phyloP scores from a whole-genome alignment of 2,329 filamentous ascomycete species.

The Colletotrichum siamense region DNA sequence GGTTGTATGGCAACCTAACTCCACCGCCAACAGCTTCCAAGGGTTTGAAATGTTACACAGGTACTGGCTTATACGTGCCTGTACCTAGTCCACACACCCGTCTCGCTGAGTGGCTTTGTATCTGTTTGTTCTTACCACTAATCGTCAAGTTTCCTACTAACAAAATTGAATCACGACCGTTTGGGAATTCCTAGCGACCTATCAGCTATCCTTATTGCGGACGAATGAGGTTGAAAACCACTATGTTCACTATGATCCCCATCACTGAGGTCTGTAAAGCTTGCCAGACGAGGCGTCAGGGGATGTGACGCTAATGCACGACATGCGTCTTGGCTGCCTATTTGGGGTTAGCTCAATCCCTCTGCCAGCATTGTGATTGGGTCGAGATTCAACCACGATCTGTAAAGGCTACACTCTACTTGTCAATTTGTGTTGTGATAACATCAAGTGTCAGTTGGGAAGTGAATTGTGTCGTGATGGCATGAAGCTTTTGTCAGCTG shows the following conservation, averaged over 20 bases:
- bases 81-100: accelerated
- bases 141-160: not conserved
- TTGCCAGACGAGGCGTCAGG: not conserved
- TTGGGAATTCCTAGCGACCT: not conserved
- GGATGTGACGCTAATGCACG: not conserved
- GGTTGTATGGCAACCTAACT: accelerated
- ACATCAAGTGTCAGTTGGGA: not conserved
- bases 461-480: accelerated
- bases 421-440: not conserved
- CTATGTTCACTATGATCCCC: accelerated
- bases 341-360: not conserved
- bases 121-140: not conserved
- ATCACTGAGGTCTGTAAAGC: not conserved
- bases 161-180: not conserved
- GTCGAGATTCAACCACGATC: not conserved
- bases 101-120: not conserved
- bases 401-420: not conserved
- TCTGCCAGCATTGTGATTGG: not conserved
- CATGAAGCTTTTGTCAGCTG: not conserved
- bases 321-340: not conserved
- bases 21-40: not conserved
- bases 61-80: not conserved
- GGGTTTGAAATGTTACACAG: not conserved
- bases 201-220: not conserved
- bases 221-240: not conserved